Percentiles rank a stretch among this genome's conserved stretches.
phyloP scores from a whole-genome alignment of 75 land plant species.

The Pseudotsuga menziesii region DNA sequence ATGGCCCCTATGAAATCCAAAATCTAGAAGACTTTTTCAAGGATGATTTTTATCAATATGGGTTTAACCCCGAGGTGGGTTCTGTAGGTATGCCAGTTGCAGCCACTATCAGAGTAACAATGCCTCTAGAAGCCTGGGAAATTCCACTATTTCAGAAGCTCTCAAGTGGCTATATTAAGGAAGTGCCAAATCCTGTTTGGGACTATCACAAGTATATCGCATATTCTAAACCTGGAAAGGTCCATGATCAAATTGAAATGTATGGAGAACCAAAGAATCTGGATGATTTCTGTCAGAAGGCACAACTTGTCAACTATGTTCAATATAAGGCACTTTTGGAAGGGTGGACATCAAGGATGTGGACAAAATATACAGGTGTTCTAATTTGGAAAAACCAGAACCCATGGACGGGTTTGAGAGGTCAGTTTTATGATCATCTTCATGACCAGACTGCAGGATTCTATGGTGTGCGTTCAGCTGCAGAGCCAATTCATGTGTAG shows the following conservation, averaged over 20 bases:
- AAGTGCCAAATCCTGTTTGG: slow-evolving; percentile 90
- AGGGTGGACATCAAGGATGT: slow-evolving; percentile 91
- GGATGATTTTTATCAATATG: slow-evolving; percentile 72
- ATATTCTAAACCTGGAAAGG: slow-evolving; percentile 79
- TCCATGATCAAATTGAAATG: slow-evolving; percentile 70
- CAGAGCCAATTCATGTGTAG: slow-evolving; percentile 92
- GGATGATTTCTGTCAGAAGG: slow-evolving; percentile 97
- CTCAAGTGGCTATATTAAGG: slow-evolving; percentile 51
- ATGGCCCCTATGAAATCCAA: slow-evolving; percentile 95
- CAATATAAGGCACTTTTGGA: slow-evolving; percentile 93
- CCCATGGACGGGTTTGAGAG: slow-evolving; percentile 97
- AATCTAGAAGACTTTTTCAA: slow-evolving; percentile 81
- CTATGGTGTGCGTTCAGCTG: slow-evolving; percentile 83
- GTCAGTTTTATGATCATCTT: slow-evolving; percentile 95
- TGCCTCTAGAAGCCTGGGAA: slow-evolving; percentile 88
- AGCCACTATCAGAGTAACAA: slow-evolving; percentile 83
- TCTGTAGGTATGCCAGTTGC: slow-evolving; percentile 93
- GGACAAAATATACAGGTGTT: slow-evolving; percentile 89
- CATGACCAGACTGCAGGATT: slow-evolving; percentile 90
- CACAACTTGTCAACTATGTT: slow-evolving; percentile 89
- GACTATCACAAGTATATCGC: slow-evolving; percentile 88
- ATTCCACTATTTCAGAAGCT: slow-evolving; percentile 57
- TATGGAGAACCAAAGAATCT: slow-evolving; percentile 72
- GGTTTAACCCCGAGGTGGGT: slow-evolving; percentile 97
- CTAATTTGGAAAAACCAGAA: slow-evolving; percentile 94